phyloP scores from a whole-genome alignment of 495 filamentous ascomycete genomes.

The Aspergillus conjunctus region DNA sequence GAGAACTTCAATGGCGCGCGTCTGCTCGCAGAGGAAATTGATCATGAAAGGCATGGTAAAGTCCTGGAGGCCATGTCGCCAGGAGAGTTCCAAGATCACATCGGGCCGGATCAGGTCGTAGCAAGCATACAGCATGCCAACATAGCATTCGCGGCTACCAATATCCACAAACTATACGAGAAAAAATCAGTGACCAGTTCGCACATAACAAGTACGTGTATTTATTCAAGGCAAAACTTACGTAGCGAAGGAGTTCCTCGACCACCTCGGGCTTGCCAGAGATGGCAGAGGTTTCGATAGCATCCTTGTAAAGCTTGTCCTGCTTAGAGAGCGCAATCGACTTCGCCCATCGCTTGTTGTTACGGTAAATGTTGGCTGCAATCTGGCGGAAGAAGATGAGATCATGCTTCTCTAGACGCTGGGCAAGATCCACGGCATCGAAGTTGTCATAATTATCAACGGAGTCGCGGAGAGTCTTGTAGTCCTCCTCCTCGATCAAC shows the following conservation, averaged over 20 bases:
- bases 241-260: constrained; percentile 93
- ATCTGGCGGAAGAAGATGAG: constrained; percentile 99
- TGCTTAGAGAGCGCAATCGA: constrained; percentile 98
- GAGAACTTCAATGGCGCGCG: constrained; percentile 76
- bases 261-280: constrained; percentile 89
- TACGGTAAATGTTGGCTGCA: constrained; percentile 96
- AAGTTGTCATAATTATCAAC: constrained; percentile 99
- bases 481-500: constrained; percentile 97
- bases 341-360: constrained; percentile 99
- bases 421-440: constrained; percentile 91
- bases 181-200: constrained; percentile 15
- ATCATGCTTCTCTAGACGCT: constrained; percentile 92
- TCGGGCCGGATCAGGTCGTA: constrained; percentile 95
- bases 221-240: constrained; percentile 52
- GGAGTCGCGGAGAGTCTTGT: constrained; percentile 97
- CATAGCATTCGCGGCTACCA: constrained; percentile 98
- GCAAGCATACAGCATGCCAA: constrained; percentile 98
- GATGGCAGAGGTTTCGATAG: constrained; percentile 97
- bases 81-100: constrained; percentile 92
- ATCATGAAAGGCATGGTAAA: constrained; percentile 99
- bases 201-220: constrained; percentile 3
- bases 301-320: constrained; percentile 99
- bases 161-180: constrained; percentile 90
- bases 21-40: constrained; percentile 91
- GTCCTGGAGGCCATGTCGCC: constrained; percentile 92